Conservation (phyloP, 1,139 yeast species). For the Kurtzmaniella quercitrusa region DNA sequence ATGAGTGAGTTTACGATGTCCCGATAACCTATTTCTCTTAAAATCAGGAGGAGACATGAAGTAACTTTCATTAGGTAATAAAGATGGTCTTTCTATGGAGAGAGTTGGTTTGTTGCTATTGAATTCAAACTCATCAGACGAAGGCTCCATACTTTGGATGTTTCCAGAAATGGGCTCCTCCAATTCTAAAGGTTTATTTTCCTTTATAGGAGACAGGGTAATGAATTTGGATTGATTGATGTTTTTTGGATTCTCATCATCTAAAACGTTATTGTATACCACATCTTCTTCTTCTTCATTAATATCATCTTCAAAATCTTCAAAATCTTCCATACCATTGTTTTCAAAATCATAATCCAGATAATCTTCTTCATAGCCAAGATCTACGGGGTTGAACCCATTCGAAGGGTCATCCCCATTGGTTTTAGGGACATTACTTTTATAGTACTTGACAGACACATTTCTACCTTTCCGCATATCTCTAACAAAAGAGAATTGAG, state of each 20-base stretch:
- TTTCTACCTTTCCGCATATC: constrained; percentile 55
- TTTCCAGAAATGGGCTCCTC: too few species aligned
- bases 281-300: constrained; percentile 48
- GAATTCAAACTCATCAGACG: too few species aligned
- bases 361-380: constrained; percentile 33
- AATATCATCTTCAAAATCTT: too few species aligned
- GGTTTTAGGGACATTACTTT: constrained; percentile 20
- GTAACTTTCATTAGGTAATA: background rate
- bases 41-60: background rate
- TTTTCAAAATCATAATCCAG: constrained; percentile 47
- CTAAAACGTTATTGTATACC: constrained; percentile 22
- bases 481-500: constrained; percentile 57
- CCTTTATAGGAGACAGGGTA: background rate
- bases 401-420: constrained; percentile 9
- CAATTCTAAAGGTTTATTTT: background rate
- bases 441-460: constrained; percentile 59
- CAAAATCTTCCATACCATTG: constrained; percentile 46
- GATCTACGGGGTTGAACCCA: constrained; percentile 25
- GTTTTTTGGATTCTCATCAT: constrained; percentile 24
- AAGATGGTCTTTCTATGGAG: background rate
- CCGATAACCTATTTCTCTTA: background rate
- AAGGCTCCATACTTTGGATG: too few species aligned
- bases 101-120: too few species aligned
- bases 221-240: background rate
- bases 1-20: background rate